Conservation (phyloP, 1,284 basidiomycete species). For the Singerocomus rubriflavus region DNA sequence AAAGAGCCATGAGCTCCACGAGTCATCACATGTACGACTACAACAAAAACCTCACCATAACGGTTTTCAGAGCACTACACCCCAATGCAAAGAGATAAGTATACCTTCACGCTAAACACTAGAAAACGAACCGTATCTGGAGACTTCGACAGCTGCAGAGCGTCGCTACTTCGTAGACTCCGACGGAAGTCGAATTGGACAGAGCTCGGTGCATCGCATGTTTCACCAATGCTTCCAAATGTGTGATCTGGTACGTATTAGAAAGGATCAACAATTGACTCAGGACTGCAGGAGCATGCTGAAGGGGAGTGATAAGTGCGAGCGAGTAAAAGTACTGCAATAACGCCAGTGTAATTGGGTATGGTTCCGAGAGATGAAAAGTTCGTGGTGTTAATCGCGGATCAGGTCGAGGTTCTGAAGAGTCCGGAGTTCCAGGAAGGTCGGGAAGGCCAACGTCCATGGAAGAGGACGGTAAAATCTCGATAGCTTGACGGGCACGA, state of each 20-base stretch:
- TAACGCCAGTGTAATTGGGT: conserved; percentile 84
- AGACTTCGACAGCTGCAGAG: conserved; percentile 85
- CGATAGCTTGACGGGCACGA: conserved; percentile 51
- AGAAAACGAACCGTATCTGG: conserved; percentile 69
- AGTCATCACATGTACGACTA: conserved; percentile 4
- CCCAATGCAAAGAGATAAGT: conserved; percentile 13
- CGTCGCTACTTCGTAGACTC: conserved; percentile 91
- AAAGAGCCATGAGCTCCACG: conserved; percentile 9
- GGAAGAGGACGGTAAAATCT: conserved; percentile 53
- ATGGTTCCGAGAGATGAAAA: conserved; percentile 84
- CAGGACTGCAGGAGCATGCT: conserved; percentile 86
- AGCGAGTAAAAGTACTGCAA: conserved; percentile 92
- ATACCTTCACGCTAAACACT: conserved; percentile 8
- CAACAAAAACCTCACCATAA: conserved; percentile 54
- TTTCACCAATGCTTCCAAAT: conserved; percentile 76
- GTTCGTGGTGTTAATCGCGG: conserved; percentile 76
- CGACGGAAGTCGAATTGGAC: conserved; percentile 80
- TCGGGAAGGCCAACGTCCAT: conserved; percentile 60
- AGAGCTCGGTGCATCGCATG: conserved; percentile 91
- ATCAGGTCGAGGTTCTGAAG: conserved; percentile 55
- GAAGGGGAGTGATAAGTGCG: conserved; percentile 82
- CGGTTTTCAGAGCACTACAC: conserved; percentile 65
- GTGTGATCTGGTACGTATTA: conserved; percentile 76
- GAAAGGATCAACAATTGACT: conserved; percentile 84
- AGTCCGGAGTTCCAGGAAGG: conserved; percentile 45